These are phyloP conservation scores for Oleoguttula mirabilis DNA, from an alignment of 495 filamentous ascomycete genomes.

Conservation along the genomic window DNA sequence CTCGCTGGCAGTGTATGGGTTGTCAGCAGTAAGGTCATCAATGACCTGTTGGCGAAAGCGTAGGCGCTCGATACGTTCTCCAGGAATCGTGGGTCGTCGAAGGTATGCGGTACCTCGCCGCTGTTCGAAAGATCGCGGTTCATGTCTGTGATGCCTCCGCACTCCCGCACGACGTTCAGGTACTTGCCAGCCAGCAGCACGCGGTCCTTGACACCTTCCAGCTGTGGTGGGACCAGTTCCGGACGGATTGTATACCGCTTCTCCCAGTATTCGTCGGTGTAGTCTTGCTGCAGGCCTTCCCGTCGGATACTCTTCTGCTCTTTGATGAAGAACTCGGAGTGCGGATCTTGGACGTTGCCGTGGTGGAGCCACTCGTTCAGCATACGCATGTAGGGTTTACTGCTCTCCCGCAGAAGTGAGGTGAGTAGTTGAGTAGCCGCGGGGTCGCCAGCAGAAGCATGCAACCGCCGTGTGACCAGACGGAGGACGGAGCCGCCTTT, in stretches of 20 bases:
- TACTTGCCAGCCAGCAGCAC: slow-evolving; percentile 94
- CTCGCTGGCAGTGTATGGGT: slow-evolving; percentile 81
- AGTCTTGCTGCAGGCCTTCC: slow-evolving; percentile 85
- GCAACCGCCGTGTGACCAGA: slow-evolving; percentile 68
- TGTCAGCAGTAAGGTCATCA: slow-evolving; percentile 83
- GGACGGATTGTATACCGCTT: slow-evolving; percentile 90
- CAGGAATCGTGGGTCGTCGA: slow-evolving; percentile 67
- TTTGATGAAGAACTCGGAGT: slow-evolving; percentile 85
- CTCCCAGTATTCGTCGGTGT: slow-evolving; percentile 98
- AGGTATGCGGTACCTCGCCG: slow-evolving; percentile 76
- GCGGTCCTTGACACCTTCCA: slow-evolving; percentile 84
- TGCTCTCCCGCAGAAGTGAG: slow-evolving; percentile 71
- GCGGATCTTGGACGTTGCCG: slow-evolving; percentile 87
- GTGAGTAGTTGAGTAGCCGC: slow-evolving; percentile 70
- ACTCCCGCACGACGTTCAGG: slow-evolving; percentile 92
- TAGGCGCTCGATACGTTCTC: slow-evolving; percentile 95
- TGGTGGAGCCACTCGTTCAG: slow-evolving; percentile 97
- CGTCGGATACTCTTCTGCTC: slow-evolving; percentile 91
- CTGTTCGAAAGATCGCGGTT: slow-evolving; percentile 50
- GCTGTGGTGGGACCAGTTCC: slow-evolving; percentile 80
- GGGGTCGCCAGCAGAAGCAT: slow-evolving; percentile 85
- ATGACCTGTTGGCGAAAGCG: slow-evolving; percentile 83
- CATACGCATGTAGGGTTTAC: slow-evolving; percentile 93
- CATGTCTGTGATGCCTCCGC: slow-evolving; percentile 57
- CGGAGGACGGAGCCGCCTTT: slow-evolving; percentile 86